Conservation (phyloP, 345 rosid species). For the Dovyalis caffra region DNA sequence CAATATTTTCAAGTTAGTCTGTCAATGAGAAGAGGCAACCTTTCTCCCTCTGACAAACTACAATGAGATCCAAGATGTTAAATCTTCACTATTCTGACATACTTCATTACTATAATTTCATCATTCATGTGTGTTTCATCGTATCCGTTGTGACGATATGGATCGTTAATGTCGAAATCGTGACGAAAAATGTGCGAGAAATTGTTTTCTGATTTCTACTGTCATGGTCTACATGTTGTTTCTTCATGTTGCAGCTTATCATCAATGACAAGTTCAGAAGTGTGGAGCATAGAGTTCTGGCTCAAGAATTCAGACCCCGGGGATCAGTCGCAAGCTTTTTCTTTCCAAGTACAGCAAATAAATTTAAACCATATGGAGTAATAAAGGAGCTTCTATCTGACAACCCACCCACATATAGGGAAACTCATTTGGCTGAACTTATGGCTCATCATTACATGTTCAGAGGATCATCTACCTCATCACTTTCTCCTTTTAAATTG, state of each 20-base stretch:
- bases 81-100: no score
- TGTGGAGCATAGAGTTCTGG: constrained; percentile 41
- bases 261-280: constrained; percentile 37
- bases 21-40: no score
- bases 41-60: no score
- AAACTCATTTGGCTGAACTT: constrained; percentile 31
- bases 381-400: constrained; percentile 37
- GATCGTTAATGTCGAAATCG: no score
- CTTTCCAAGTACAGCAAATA: constrained; percentile 37
- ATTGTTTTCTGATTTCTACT: neutral
- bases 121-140: no score
- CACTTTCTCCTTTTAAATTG: constrained; percentile 36
- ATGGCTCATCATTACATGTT: constrained; percentile 36
- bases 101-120: no score
- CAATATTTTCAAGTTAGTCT: no score
- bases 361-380: no score
- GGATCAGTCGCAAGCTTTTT: constrained; percentile 37
- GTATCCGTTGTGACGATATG: no score
- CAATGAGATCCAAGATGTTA: no score
- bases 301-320: constrained; percentile 14
- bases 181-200: no score
- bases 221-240: no score
- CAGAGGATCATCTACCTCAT: constrained; percentile 36
- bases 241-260: constrained; percentile 20
- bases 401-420: constrained; percentile 37